Evolutionary conservation across 2,329 filamentous ascomycete species (phyloP), one percentile per base, ranked within the genome.

Genomic region (Pseudocercospora crystallina): DNA sequence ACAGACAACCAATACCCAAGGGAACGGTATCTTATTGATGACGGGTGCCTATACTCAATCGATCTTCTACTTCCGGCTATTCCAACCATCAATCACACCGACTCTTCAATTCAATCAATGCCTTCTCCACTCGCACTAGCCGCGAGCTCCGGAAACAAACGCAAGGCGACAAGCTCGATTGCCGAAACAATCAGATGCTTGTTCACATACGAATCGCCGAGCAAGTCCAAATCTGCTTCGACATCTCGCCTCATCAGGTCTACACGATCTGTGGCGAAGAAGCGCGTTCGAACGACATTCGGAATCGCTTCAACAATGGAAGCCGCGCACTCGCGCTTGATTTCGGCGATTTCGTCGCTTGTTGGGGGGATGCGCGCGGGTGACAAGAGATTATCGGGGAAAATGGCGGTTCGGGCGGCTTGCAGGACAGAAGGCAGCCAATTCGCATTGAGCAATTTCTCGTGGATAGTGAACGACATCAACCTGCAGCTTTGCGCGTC

Each of bases 201-300:
- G 73, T 99, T 99, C 72, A 90, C 86, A 72, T 96, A 96, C 44
- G 80, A 77, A 70, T 96, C 90, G 12, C 81, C 82, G 59, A 96
- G 85, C 33, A 91, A 76, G 61, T 87, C 83, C 40, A 97, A 76
- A 31, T 46, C 54, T 17, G 75, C 73, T 47, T 75, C 74, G 20
- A 80, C 72, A 54, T 78, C 73, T 64, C 38, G 83, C 70, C 51
- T 43, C 62, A 66, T 64, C 17, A 46, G 14, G 13, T 49, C 53
- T 9, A 48, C n/a, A 32, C 67, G 59, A 7, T 43, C 42, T 4
- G 67, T 66, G 45, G 71, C 69, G 55, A 79, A 76, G 48, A 77
- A 73, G n/a, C 56, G 64, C 56, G 65, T 65, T 48, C 72, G 70
- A 38, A 80, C 68, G 51, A 65, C 64, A n/a, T 67, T 58, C 37